Evolutionary conservation across 768 basidiomycete species (phyloP), one percentile per base, ranked within the genome.

Genomic region (Amanita rubescens): DNA sequence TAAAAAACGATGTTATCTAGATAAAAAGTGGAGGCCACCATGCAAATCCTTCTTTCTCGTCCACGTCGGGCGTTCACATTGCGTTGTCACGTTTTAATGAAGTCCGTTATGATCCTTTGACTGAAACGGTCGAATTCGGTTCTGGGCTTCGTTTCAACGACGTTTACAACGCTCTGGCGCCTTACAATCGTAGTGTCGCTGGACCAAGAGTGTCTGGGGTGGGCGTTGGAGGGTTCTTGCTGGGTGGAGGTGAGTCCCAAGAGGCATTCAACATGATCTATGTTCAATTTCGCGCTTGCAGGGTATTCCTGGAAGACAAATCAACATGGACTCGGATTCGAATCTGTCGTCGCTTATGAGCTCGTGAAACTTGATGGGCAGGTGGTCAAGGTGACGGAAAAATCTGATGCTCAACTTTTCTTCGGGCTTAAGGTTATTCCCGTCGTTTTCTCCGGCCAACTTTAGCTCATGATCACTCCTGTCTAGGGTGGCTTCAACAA

Each of bases 1-100:
- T n/a, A n/a, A n/a, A n/a, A n/a, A n/a, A n/a, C n/a, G n/a, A n/a
- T n/a, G n/a, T n/a, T n/a, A n/a, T n/a, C n/a, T n/a, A n/a, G n/a
- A n/a, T n/a, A n/a, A n/a, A n/a, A n/a, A n/a, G n/a, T n/a, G n/a
- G n/a, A n/a, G n/a, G n/a, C n/a, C n/a, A n/a, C n/a, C n/a, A n/a
- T n/a, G n/a, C n/a, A n/a, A 76, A 75, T 55, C 69, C 66, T 2
- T 15, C 15, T 7, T 38, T 5, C 37, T 38, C 37, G n/a, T 38
- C 37, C 19, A 38, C 37, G 15, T 12, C 37, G 3, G 37, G 37
- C 19, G 37, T 38, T 9, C 15, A 38, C 15, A 38, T 38, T 9
- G 15, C 37, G n/a, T 2, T 38, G 37, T n/a, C 10, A 5, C 37
- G 37, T 3, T 4, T 38, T 17, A 38, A 38, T 38, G 7, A 38